Evolutionary conservation across 805 yeast species (phyloP).

Genomic region (Vanderwaltozyma yarrowii): DNA sequence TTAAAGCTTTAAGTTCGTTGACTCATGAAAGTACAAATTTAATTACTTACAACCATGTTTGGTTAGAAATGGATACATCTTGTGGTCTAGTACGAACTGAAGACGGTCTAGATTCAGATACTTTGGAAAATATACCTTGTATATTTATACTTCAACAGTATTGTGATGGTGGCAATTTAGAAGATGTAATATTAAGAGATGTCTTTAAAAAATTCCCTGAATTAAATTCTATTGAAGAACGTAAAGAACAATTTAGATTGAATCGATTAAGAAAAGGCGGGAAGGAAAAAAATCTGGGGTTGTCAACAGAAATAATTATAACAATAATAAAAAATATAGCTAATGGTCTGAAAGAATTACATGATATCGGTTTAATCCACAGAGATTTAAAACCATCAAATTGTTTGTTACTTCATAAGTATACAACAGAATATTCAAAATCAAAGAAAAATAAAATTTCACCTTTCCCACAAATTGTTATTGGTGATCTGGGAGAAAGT

Average conservation of each 20-base stretch:
- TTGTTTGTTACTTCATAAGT: conserved; percentile 43
- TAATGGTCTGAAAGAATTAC: conserved; percentile 63
- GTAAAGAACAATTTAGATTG: conserved; percentile 27
- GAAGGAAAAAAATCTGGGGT: conserved; percentile 14
- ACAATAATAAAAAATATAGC: conserved; percentile 58
- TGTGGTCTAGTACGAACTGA: conserved; percentile 22
- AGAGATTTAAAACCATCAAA: conserved; percentile 86
- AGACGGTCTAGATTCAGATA: conserved; percentile 10
- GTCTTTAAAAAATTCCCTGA: conserved; percentile 28
- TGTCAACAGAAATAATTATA: conserved; percentile 53
- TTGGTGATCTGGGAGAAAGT: conserved; percentile 87
- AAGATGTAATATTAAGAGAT: conserved; percentile 42
- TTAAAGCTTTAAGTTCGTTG: conserved; percentile 47
- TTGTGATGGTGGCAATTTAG: conserved; percentile 82
- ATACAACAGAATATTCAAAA: conserved; percentile 13
- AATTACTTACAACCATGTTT: conserved; percentile 81
- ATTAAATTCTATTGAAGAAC: conserved; percentile 26
- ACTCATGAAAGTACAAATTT: conserved; percentile 48
- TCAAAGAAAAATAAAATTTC: conserved; percentile 6
- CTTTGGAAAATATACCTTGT: conserved; percentile 39
- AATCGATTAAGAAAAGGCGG: conserved; percentile 6
- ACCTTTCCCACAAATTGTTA: conserved; percentile 56
- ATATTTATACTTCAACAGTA: conserved; percentile 79
- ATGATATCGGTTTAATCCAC: conserved; percentile 67
- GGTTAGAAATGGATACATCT: conserved; percentile 65